Base-by-base conservation (phyloP, 306 rosid genomes). In the Quercus wislizeni region DNA sequence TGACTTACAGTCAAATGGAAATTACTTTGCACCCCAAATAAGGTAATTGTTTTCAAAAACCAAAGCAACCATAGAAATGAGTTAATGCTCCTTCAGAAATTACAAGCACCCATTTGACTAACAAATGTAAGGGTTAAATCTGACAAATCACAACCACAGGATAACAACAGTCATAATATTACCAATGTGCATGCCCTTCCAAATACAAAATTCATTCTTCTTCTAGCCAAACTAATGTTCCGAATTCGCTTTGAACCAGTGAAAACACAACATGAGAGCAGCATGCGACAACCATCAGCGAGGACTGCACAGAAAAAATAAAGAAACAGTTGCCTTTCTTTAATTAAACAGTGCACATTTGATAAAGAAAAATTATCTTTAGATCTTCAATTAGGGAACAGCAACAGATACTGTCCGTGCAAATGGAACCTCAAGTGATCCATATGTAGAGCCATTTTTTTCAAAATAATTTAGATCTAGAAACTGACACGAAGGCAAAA, bases 301-400 rank as follows among this genome's bases (percentile, higher is more conserved):
- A 35, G 95, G 90, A 77, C 95, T 91, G 88, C 90, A 87, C 28
- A 71, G 25, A 19, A 76, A 41, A 27, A 74, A 68, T 10, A 1
- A 33, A 85, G 21, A 80, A 21, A 62, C 55, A 2, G 38, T 38
- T 35, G 17, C 33, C 23, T 31, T 15, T 74, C 38, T 30, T 20
- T 21, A 57, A 43, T 69, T 10, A 20, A 70, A 5, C 54, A 70
- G 11, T 70, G 35, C 30, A 21, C 12, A 70, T n/a, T 46, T 25
- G n/a, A 52, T 71, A 68, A 3, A 33, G 17, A 35, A 33, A 67
- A 4, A 46, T 68, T 68, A 5, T 9, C 52, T 35, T 49, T 35
- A 13, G 72, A 67, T 67, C 27, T 67, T 33, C 52, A 67, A 3
- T 18, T 23, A 61, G 31, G 28, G 28, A 21, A n/a, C 27, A 4